Base-by-base conservation (phyloP, 2,329 filamentous ascomycete species). In the Penicillium janthinellum region DNA sequence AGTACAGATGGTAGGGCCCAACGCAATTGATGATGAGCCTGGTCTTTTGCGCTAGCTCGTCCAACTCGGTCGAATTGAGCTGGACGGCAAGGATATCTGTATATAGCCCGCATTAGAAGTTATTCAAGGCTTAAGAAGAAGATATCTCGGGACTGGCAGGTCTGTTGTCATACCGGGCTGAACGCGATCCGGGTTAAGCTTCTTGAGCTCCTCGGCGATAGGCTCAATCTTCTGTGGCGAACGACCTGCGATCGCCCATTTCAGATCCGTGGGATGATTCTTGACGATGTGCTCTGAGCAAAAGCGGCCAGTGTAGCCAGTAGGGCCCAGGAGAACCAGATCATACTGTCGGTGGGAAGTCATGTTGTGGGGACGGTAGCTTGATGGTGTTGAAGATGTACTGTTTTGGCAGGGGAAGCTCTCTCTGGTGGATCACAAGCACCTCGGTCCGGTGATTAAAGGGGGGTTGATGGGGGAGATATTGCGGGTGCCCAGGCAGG, bases 191-290 rank as follows among this genome's bases (percentile, higher is more conserved):
- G 87, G 81, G 71, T 90, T 90, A 59, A 90, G 70, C 58, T 78
- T 73, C 68, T 87, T 86, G 72, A 93, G 83, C 56, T 90, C 86
- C 54, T 86, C 80, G 7, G 87, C 86, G 11, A 97, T 76, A 42
- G 79, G 77, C 65, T 89, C 84, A 4, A 98, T 83, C 75, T 96
- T 96, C 51, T 82, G 79, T 51, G 83, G 79, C n/a, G 90, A 93
- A 28, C 93, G 89, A 34, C 93, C 93, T 48, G 92, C 91, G 57
- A 97, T 81, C 14, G 91, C 93, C 93, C 93, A 97, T 79, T 87
- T 92, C 62, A 96, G 75, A 72, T 91, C 85, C 17, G 89, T 91
- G 0, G 92, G 90, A 0, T 92, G 81, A 64, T 85, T 79, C 14
- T 82, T 83, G 54, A 87, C 83, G 69, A 96, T 89, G 75, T 95